These are phyloP conservation scores for Penicillium silybi DNA, from an alignment of 495 filamentous ascomycete species.

Conservation along the genomic window DNA sequence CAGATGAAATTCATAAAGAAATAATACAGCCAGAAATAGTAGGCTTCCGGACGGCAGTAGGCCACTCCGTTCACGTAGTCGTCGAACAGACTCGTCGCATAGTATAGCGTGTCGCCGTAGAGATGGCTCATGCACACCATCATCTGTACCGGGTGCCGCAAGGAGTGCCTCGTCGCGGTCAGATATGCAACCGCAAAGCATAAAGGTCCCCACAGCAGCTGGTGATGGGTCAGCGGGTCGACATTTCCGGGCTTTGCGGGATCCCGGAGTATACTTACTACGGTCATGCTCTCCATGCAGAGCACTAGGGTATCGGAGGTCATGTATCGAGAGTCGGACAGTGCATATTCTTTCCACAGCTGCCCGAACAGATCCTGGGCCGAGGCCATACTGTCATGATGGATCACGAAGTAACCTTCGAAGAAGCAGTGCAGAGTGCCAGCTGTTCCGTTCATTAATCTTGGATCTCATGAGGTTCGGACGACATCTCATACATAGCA, in stretches of 20 bases:
- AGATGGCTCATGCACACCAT: conserved; percentile 75
- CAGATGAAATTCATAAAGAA: conserved; percentile 83
- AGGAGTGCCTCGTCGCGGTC: conserved; percentile 53
- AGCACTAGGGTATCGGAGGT: conserved; percentile 75
- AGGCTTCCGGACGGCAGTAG: conserved; percentile 71
- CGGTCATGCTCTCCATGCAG: conserved; percentile 79
- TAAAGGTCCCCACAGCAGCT: conserved; percentile 78
- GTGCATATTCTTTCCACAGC: conserved; percentile 85
- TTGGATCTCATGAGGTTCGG: neutral
- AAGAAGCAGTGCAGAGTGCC: conserved; percentile 73
- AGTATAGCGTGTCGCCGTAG: conserved; percentile 84
- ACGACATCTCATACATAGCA: conserved; percentile 46
- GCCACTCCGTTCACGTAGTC: conserved; percentile 50
- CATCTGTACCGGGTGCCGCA: conserved; percentile 68
- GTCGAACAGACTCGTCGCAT: conserved; percentile 72
- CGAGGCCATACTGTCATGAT: conserved; percentile 57
- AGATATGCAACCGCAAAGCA: conserved; percentile 62
- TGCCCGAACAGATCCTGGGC: conserved; percentile 67
- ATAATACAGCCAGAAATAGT: conserved; percentile 89
- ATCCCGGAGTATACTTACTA: conserved; percentile 45
- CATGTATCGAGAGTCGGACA: conserved; percentile 80
- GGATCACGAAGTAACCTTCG: conserved; percentile 77
- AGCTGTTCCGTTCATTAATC: conserved; percentile 35
- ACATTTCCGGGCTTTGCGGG: neutral
- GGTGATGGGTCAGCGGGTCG: conserved; percentile 9